Evolutionary conservation across 2,329 filamentous ascomycete genomes (phyloP).

Genomic region (Huntiella moniliformis): DNA sequence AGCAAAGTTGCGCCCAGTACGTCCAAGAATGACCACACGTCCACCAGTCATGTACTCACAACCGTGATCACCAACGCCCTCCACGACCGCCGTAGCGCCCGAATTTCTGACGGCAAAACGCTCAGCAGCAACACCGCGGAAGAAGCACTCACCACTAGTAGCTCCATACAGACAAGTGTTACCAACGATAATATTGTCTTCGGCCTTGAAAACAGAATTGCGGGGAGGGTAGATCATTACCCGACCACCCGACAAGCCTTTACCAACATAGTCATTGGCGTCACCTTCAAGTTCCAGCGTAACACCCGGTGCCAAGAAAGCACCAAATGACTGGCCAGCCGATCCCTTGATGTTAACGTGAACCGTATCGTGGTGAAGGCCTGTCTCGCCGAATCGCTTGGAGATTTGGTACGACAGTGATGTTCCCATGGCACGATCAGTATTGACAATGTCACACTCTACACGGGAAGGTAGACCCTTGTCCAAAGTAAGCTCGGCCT

Average conservation of each 20-base stretch:
- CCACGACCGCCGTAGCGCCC: constrained; percentile 85
- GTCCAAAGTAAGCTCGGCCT: constrained; percentile 84
- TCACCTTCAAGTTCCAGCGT: constrained; percentile 92
- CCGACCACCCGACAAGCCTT: constrained; percentile 82
- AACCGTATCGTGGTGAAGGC: constrained; percentile 79
- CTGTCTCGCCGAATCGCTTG: constrained; percentile 74
- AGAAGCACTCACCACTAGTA: constrained; percentile 79
- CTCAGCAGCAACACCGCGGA: constrained; percentile 91
- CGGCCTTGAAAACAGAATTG: constrained; percentile 79
- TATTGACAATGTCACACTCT: constrained; percentile 93
- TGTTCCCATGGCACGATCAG: constrained; percentile 80
- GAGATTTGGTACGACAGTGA: constrained; percentile 93
- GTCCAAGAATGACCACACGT: constrained; percentile 68
- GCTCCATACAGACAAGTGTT: constrained; percentile 93
- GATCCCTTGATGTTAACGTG: constrained; percentile 95
- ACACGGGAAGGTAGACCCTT: constrained; percentile 86
- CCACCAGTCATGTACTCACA: constrained; percentile 99
- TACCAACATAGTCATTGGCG: constrained; percentile 90
- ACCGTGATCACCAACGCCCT: constrained; percentile 88
- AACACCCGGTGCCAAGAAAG: constrained; percentile 80
- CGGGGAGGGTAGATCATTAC: constrained; percentile 87
- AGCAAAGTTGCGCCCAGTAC: constrained; percentile 88
- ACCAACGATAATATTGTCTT: constrained; percentile 85
- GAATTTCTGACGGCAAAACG: constrained; percentile 95
- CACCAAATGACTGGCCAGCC: constrained; percentile 90